These are phyloP conservation scores for Oenanthe sinensis DNA, from an alignment of 129 eudicot genomes.

Conservation along the genomic window DNA sequence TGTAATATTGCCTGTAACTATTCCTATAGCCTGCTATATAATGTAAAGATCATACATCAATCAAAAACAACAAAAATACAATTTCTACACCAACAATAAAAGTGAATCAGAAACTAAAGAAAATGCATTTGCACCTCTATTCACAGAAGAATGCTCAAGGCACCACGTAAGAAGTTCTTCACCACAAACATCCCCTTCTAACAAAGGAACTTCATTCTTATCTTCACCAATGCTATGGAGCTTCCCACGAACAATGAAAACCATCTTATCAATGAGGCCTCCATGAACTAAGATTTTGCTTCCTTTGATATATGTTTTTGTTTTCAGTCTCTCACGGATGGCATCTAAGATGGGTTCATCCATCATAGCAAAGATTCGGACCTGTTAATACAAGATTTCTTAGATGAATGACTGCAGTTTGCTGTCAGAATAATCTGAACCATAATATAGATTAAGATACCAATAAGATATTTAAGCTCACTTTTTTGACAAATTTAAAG, in stretches of 20 bases:
- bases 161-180: slow-evolving; percentile 90
- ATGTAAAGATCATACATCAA: too few species aligned
- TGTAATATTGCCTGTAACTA: too few species aligned
- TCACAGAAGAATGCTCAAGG: slow-evolving; percentile 62
- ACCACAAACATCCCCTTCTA: slow-evolving; percentile 74
- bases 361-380: slow-evolving; percentile 46
- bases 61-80: too few species aligned
- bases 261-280: slow-evolving; percentile 59
- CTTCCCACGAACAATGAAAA: slow-evolving; percentile 68
- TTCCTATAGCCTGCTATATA: too few species aligned
- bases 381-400: slow-evolving; percentile 29
- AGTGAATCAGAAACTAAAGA: not conserved
- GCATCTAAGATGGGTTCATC: slow-evolving; percentile 74
- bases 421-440: not conserved
- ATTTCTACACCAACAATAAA: not conserved
- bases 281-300: slow-evolving; percentile 48
- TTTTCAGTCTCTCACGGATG: slow-evolving; percentile 57
- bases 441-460: not conserved
- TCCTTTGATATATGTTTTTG: slow-evolving; percentile 59
- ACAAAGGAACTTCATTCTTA: slow-evolving; percentile 25
- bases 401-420: not conserved
- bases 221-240: slow-evolving; percentile 63
- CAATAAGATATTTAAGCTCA: slow-evolving; percentile 21
- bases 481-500: slow-evolving; percentile 51
- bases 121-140: slow-evolving; percentile 34